These are phyloP conservation scores for Oxalis stricta DNA, from an alignment of 441 rosid genomes.

Conservation along the genomic window DNA sequence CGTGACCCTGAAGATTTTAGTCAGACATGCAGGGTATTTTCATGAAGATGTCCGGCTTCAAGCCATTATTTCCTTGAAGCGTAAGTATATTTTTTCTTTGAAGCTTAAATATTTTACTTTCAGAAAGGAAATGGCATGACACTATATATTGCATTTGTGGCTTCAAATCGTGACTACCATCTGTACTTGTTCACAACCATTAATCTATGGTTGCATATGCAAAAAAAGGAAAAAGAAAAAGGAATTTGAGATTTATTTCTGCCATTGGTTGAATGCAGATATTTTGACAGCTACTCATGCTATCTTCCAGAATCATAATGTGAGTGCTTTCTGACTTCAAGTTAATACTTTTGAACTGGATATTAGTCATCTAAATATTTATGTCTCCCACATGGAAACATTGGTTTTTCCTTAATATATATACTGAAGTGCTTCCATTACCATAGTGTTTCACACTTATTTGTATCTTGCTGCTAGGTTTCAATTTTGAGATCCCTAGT, in stretches of 20 bases:
- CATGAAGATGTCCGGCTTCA: conserved; percentile 99
- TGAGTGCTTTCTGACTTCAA: conserved; percentile 24
- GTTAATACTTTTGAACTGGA: neutral
- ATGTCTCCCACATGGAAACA: neutral
- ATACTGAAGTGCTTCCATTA: neutral
- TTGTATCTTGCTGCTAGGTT: neutral
- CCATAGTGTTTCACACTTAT: neutral
- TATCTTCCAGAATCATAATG: conserved; percentile 61
- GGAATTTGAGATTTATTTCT: neutral
- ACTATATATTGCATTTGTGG: too few relatives aligned
- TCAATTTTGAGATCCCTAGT: neutral
- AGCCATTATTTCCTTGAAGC: conserved; percentile 70
- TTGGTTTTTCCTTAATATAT: neutral
- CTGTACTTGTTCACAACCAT: too few relatives aligned
- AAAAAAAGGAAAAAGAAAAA: too few relatives aligned
- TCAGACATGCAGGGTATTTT: conserved; percentile 75
- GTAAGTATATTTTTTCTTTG: conserved; percentile 31
- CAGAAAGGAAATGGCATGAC: too few relatives aligned
- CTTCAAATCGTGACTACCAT: too few relatives aligned
- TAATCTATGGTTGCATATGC: too few relatives aligned
- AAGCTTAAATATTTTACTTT: neutral
- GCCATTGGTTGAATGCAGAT: conserved; percentile 40
- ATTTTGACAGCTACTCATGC: conserved; percentile 75
- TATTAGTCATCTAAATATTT: neutral
- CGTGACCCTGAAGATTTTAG: conserved; percentile 76